Percentiles rank a stretch among this genome's conserved stretches.
phyloP scores from a whole-genome alignment of 371 early-diverging fungal genomes.

The Mucor irregularis region DNA sequence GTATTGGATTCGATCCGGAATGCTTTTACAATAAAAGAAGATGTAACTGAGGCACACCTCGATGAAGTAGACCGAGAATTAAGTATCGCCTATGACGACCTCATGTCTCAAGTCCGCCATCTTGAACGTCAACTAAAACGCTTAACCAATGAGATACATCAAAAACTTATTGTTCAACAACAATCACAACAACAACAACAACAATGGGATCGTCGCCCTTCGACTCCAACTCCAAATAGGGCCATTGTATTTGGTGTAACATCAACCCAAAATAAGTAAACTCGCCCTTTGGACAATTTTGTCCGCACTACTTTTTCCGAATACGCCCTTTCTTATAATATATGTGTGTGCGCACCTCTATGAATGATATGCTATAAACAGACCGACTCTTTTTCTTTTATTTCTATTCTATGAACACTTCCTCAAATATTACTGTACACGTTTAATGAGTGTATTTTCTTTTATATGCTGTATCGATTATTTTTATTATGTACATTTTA shows the following conservation, averaged over 20 bases:
- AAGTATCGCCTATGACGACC: slow-evolving; percentile 21
- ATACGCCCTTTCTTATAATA: background rate
- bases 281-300: background rate
- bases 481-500: too few relatives aligned
- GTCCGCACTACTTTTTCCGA: background rate
- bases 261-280: background rate
- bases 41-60: slow-evolving; percentile 20
- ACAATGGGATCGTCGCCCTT: background rate
- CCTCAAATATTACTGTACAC: too few relatives aligned
- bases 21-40: slow-evolving; percentile 10
- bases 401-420: background rate
- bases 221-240: slow-evolving; percentile 2
- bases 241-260: background rate
- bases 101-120: slow-evolving; percentile 24
- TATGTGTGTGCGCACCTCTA: background rate
- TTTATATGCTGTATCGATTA: too few relatives aligned
- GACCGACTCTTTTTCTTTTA: background rate
- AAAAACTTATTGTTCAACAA: slow-evolving; percentile 2
- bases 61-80: slow-evolving; percentile 22
- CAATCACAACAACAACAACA: background rate
- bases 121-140: slow-evolving; percentile 18
- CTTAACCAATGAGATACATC: slow-evolving; percentile 17
- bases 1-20: slow-evolving; percentile 16
- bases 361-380: background rate
- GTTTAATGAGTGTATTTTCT: too few relatives aligned